A percentile compares a stretch with the other conserved stretches of the same genome.
Conservation (phyloP, 768 basidiomycete species). For the Harrya chromipes region DNA sequence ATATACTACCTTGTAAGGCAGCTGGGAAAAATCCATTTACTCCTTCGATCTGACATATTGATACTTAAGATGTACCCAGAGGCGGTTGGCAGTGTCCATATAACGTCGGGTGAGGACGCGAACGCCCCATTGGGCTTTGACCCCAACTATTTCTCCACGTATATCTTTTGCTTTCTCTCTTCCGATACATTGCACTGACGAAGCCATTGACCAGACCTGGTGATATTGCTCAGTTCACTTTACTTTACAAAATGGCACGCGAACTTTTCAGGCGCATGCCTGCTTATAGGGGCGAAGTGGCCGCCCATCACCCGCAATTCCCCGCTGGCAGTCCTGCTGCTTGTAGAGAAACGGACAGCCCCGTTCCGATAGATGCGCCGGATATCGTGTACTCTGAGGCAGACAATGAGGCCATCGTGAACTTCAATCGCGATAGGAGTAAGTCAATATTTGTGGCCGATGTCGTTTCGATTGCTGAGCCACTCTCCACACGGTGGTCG, state of each 20-base stretch:
- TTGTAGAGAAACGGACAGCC: conserved; percentile 13
- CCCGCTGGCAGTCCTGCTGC: conserved; percentile 25
- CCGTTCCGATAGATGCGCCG: conserved; percentile 23
- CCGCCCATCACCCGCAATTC: conserved; percentile 23
- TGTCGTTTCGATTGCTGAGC: background rate
- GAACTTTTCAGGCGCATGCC: conserved; percentile 55
- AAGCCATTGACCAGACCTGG: conserved; percentile 7
- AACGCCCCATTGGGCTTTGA: conserved; percentile 39
- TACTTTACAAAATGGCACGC: conserved; percentile 51
- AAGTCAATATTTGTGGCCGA: background rate
- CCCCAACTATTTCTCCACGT: conserved; percentile 44
- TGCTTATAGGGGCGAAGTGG: conserved; percentile 12
- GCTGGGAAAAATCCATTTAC: too few species aligned
- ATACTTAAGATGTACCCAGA: conserved; percentile 37
- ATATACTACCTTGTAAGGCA: conserved; percentile 33
- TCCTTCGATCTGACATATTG: background rate
- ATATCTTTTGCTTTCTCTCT: conserved; percentile 3
- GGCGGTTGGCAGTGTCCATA: conserved; percentile 46
- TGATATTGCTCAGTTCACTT: conserved; percentile 45
- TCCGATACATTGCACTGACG: background rate
- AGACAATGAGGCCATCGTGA: conserved; percentile 34
- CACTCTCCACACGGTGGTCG: background rate
- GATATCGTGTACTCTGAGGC: conserved; percentile 31
- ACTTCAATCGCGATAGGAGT: conserved; percentile 13
- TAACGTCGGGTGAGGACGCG: conserved; percentile 38